These are phyloP conservation scores for Stevia rebaudiana DNA, from an alignment of 140 eudicot species.

Conservation along the genomic window DNA sequence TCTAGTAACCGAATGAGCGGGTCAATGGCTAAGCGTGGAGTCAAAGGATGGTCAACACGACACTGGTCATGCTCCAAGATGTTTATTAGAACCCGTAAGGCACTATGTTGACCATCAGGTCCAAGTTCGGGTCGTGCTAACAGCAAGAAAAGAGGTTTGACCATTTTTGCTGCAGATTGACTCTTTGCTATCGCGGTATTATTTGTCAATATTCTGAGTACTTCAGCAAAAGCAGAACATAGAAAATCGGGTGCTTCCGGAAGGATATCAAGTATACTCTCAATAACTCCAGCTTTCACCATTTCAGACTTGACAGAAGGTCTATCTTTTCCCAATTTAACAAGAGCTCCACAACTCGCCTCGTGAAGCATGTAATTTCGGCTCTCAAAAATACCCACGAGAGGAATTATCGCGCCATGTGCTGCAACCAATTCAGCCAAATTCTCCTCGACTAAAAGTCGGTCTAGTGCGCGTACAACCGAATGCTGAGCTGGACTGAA, in stretches of 20 bases:
- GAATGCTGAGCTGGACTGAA: constrained; percentile 89
- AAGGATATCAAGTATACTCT: constrained; percentile 69
- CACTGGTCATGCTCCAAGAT: constrained; percentile 75
- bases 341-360: constrained; percentile 87
- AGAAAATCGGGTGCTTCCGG: constrained; percentile 93
- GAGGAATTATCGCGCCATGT: constrained; percentile 91
- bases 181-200: constrained; percentile 89
- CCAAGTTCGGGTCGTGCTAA: constrained; percentile 71
- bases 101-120: constrained; percentile 94
- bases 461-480: constrained; percentile 81
- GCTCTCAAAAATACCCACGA: constrained; percentile 80
- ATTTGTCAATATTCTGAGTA: constrained; percentile 86
- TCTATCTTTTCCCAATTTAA: constrained; percentile 90
- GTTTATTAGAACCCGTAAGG: constrained; percentile 86
- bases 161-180: constrained; percentile 81
- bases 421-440: constrained; percentile 83
- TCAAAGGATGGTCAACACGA: constrained; percentile 60
- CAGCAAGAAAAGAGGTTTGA: constrained; percentile 74
- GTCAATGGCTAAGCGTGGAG: constrained; percentile 72
- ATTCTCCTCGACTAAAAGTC: constrained; percentile 81
- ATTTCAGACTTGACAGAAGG: constrained; percentile 94
- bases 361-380: constrained; percentile 83
- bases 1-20: constrained; percentile 82
- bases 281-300: constrained; percentile 95
- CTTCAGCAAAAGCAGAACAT: constrained; percentile 88